Conservation (phyloP, 495 filamentous ascomycete genomes). For the Talaromyces proteolyticus region DNA sequence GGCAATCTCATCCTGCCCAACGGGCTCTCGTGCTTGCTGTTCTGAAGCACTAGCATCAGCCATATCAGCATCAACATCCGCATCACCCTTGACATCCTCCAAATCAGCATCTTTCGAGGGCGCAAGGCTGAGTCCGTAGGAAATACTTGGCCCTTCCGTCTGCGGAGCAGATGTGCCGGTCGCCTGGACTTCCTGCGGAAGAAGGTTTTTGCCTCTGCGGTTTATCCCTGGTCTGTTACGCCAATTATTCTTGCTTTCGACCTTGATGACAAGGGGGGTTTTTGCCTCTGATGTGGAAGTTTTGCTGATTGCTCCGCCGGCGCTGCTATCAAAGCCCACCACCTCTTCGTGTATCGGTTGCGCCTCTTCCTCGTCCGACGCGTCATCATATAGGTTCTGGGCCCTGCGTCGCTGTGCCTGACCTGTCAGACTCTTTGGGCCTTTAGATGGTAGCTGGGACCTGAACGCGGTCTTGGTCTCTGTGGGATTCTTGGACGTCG, state of each 20-base stretch:
- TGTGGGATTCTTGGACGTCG: background rate
- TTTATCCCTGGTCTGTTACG: constrained; percentile 45
- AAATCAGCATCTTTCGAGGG: constrained; percentile 6
- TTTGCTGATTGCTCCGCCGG: constrained; percentile 47
- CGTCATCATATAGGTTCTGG: constrained; percentile 28
- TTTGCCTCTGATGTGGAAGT: constrained; percentile 26
- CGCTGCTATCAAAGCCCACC: constrained; percentile 51
- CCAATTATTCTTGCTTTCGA: constrained; percentile 67
- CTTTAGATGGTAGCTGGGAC: background rate
- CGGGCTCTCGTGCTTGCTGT: constrained; percentile 23
- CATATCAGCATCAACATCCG: constrained; percentile 21
- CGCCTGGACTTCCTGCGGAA: constrained; percentile 47
- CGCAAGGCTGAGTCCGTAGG: constrained; percentile 41
- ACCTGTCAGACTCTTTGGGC: background rate
- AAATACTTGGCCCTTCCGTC: constrained; percentile 34
- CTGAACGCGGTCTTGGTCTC: constrained; percentile 4
- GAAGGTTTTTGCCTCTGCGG: constrained; percentile 45
- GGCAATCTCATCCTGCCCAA: constrained; percentile 70
- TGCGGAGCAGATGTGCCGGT: constrained; percentile 17
- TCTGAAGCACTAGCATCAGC: no score
- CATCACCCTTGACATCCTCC: constrained; percentile 13
- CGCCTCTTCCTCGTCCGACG: constrained; percentile 42
- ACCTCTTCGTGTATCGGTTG: constrained; percentile 42
- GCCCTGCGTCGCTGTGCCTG: background rate
- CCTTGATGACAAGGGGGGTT: constrained; percentile 56